Base-by-base conservation (phyloP, 1,284 basidiomycete genomes). In the Boletus sp. region DNA sequence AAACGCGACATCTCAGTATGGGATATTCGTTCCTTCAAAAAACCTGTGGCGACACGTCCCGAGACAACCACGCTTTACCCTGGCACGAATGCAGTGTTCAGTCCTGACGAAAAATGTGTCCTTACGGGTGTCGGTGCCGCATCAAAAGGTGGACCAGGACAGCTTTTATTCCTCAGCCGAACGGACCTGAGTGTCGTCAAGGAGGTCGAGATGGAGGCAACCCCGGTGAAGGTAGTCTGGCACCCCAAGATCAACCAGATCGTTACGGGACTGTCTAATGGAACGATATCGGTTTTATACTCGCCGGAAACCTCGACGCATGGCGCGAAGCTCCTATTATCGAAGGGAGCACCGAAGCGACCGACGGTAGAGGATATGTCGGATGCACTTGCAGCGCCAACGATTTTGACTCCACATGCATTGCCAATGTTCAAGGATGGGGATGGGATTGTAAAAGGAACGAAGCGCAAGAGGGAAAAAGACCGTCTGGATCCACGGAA, bases 241-340 rank as follows among this genome's bases (percentile, higher is more conserved):
- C 96, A 97, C 76, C 86, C 92, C n/a, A 92, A 92, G 74, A 97
- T 98, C 78, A 98, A 98, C 77, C 96, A 98, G 89, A 92, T 98
- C 68, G 80, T 97, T 55, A 83, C 89, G 31, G 89, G 93, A 1
- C 80, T 94, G 51, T 91, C 95, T n/a, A 92, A 86, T 63, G 97
- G 96, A 29, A 80, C 88, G 58, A 87, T 98, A 63, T 84, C 87
- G 58, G 92, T 98, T 55, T 80, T 96, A 51, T 99, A 99, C 77
- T 96, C 93, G 45, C 92, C 94, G 2, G 76, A 80, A 53, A 86
- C 88, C 20, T 98, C 95, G 13, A 77, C 90, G 61, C 94, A 96
- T 68, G 97, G 97, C 7, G 96, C 94, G 36, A 94, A 96, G 64
- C 80, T 99, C 45, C 80, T 93, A 7, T 78, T 96, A 60, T 88